A percentile compares a stretch with the other conserved stretches of the same genome.
These are phyloP conservation scores for Boletus huronensis DNA, from an alignment of 768 basidiomycete species.

Conservation along the genomic window DNA sequence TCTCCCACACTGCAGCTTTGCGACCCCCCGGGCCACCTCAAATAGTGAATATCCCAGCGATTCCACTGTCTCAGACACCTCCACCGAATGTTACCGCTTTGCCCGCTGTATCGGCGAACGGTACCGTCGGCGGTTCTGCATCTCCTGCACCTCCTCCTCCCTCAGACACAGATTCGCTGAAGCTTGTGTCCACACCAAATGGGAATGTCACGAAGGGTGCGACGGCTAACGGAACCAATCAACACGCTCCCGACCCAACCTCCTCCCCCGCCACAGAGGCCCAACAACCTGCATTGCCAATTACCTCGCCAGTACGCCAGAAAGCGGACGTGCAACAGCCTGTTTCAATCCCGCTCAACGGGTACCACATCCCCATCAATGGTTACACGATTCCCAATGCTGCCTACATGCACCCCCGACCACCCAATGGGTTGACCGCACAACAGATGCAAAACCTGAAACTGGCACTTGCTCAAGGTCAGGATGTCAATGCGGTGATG, in stretches of 20 bases:
- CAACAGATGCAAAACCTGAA: conserved; percentile 64
- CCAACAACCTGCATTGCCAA: conserved; percentile 24
- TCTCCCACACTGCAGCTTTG: conserved; percentile 44
- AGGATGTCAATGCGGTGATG: conserved; percentile 36
- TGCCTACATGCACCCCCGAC: conserved; percentile 34
- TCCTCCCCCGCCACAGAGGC: conserved; percentile 15
- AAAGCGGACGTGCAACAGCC: conserved; percentile 48
- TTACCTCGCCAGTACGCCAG: conserved; percentile 41
- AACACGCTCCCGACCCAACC: conserved; percentile 20
- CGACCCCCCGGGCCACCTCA: conserved; percentile 37
- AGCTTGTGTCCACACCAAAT: conserved; percentile 16
- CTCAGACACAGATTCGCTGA: conserved; percentile 42
- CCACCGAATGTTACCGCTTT: conserved; percentile 31
- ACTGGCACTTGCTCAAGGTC: conserved; percentile 46
- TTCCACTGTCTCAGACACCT: conserved; percentile 31
- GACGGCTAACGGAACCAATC: conserved; percentile 26
- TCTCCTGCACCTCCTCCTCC: conserved; percentile 36
- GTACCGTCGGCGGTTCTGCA: conserved; percentile 29
- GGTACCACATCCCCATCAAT: conserved; percentile 49
- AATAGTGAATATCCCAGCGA: conserved; percentile 31
- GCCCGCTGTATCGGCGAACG: conserved; percentile 31
- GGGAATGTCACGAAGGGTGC: conserved; percentile 27
- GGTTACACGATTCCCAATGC: conserved; percentile 36
- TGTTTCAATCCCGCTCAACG: conserved; percentile 38
- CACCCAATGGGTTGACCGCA: conserved; percentile 41